Percentiles rank a stretch among this genome's conserved stretches.
Evolutionary conservation across 345 rosid genomes (phyloP).

Genomic region (Bruguiera parviflora): DNA sequence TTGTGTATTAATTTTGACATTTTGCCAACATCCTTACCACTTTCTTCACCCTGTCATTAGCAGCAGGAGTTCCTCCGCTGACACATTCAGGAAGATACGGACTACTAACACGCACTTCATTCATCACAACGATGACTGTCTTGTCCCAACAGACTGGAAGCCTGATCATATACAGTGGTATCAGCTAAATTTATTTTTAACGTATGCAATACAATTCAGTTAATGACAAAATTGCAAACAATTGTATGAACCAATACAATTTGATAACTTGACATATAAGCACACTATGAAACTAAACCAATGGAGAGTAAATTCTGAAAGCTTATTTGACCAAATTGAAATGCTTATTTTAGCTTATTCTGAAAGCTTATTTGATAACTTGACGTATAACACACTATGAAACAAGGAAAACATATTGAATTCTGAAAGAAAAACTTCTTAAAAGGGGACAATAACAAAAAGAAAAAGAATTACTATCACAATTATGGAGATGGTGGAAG

Average conservation of each 20-base stretch:
- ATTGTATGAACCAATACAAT: background rate
- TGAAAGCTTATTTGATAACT: background rate
- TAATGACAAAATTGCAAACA: background rate
- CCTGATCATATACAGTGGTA: constrained; percentile 39
- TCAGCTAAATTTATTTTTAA: background rate
- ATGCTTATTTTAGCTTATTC: no score
- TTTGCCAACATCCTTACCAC: constrained; percentile 56
- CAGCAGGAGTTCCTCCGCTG: constrained; percentile 86
- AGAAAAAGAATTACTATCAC: no score
- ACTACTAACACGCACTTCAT: constrained; percentile 86
- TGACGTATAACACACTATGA: no score
- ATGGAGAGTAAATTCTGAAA: background rate
- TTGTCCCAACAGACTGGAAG: constrained; percentile 98
- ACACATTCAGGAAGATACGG: constrained; percentile 89
- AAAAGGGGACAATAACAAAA: background rate
- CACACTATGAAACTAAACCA: background rate
- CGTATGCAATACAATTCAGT: background rate
- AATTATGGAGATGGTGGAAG: no score
- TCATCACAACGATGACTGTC: constrained; percentile 81
- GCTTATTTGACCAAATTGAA: background rate
- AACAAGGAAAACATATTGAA: no score
- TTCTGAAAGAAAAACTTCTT: background rate
- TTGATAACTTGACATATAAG: background rate
- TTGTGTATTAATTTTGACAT: background rate
- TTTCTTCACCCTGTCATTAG: constrained; percentile 96